Conservation (phyloP, 257 asterid species). For the Mitragyna speciosa region DNA sequence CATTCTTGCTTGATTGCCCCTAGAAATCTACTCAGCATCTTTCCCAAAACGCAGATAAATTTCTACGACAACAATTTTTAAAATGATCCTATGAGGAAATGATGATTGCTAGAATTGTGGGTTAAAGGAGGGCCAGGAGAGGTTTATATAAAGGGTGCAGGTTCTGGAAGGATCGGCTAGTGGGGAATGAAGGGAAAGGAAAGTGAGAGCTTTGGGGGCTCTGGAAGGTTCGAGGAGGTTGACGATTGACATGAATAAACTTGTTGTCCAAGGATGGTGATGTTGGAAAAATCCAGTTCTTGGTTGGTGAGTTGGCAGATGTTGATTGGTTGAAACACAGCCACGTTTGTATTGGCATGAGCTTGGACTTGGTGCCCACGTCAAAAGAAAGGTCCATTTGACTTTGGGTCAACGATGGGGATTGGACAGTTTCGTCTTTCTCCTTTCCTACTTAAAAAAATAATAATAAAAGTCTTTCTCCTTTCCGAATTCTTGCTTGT, state of each 20-base stretch:
- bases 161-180: slow-evolving; percentile 35
- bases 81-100: too few relatives aligned
- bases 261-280: slow-evolving; percentile 17
- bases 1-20: slow-evolving; percentile 40
- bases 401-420: background rate
- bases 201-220: background rate
- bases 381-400: background rate
- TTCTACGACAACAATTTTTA: too few relatives aligned
- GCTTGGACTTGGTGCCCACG: slow-evolving; percentile 15
- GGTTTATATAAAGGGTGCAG: background rate
- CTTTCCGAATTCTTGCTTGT: too few relatives aligned
- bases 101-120: background rate
- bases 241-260: background rate
- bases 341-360: background rate
- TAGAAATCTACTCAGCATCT: slow-evolving; percentile 36
- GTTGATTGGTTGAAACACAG: background rate
- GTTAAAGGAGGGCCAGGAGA: background rate
- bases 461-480: too few relatives aligned
- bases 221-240: slow-evolving; percentile 40
- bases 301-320: background rate
- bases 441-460: too few relatives aligned
- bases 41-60: background rate
- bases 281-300: background rate
- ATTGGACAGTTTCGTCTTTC: too few relatives aligned
- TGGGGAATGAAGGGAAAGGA: background rate